Base-by-base conservation (phyloP, 2,329 filamentous ascomycete species). In the Colletotrichum sp. region DNA sequence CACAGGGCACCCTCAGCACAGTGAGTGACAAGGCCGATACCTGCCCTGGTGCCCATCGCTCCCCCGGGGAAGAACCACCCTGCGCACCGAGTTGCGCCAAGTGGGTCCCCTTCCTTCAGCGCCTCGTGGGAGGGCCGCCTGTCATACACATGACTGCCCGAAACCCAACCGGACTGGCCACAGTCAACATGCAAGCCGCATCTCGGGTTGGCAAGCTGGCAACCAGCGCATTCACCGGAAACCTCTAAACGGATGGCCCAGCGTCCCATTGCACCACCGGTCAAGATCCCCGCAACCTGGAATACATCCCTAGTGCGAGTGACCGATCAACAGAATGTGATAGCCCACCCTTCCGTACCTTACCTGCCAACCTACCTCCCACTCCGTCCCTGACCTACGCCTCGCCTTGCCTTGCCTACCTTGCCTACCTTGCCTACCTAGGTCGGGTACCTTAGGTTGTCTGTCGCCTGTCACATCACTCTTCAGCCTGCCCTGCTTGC, bases 281-380 rank as follows among this genome's bases (percentile, higher is more conserved):
- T 76, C 63, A 76, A 74, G 59, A 71, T 73, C 64, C 70, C 73
- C 65, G 64, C 65, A 57, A 60, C 57, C 65, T 69, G 64, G 71
- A 32, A 74, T 36, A 73, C 21, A 52, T 63, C n/a, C 28, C 59
- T 21, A 34, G 70, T 48, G 71, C 74, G 68, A 63, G 43, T 76
- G 74, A 76, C 59, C 70, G 70, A 74, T 76, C 70, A 72, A 36
- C 72, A 70, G 57, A 76, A 76, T 73, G 59, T 76, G 74, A 76
- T 71, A 74, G 74, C 67, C 71, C 64, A 73, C 64, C 64, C 43
- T 14, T 52, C 43, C 43, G 43, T 52, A 52, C 43, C 43, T 48
- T 30, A 59, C 52, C 68, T 36, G 34, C 72, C 67, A 24, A 34
- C 55, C 48, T 21, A 9, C 71, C 34, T 39, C 21, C 12, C 21